phyloP scores from a whole-genome alignment of 2,329 filamentous ascomycete genomes.

The Paracamarosporium sp. region DNA sequence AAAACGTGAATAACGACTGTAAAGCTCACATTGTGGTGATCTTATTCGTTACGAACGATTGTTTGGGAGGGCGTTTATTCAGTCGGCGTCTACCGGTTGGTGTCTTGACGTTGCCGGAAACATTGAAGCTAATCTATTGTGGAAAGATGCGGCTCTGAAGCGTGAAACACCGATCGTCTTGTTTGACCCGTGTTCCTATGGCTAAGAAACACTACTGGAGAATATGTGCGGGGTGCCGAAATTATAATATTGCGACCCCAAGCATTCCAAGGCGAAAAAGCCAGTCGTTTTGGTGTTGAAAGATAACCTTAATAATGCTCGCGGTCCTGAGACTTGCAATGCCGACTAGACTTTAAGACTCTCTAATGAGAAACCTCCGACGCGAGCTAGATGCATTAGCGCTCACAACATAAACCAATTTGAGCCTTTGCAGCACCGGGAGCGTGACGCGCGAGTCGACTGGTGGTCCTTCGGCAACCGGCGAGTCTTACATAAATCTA shows the following conservation, averaged over 20 bases:
- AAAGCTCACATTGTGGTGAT: not conserved
- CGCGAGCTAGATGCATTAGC: not conserved
- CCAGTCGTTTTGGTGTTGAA: not conserved
- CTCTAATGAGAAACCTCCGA: too few species aligned
- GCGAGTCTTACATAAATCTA: too few species aligned
- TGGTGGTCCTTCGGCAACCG: too few species aligned
- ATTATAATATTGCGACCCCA: not conserved
- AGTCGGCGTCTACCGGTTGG: not conserved
- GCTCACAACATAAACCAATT: not conserved
- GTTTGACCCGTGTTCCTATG: not conserved
- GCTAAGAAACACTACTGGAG: too few species aligned
- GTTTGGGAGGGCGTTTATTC: not conserved
- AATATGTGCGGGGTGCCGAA: slow-evolving; percentile 5
- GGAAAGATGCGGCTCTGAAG: not conserved
- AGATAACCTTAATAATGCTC: not conserved
- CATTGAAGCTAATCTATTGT: not conserved
- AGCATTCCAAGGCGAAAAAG: not conserved
- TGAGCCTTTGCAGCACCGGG: not conserved
- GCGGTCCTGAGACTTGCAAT: not conserved
- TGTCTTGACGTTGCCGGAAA: slow-evolving; percentile 2
- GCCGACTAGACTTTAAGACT: too few species aligned
- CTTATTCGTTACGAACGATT: not conserved
- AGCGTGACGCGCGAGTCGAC: too few species aligned
- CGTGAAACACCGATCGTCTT: not conserved
- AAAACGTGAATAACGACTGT: not conserved